These are phyloP conservation scores for Coemansia sp. DNA, from an alignment of 192 early-diverging fungal genomes.

Conservation along the genomic window DNA sequence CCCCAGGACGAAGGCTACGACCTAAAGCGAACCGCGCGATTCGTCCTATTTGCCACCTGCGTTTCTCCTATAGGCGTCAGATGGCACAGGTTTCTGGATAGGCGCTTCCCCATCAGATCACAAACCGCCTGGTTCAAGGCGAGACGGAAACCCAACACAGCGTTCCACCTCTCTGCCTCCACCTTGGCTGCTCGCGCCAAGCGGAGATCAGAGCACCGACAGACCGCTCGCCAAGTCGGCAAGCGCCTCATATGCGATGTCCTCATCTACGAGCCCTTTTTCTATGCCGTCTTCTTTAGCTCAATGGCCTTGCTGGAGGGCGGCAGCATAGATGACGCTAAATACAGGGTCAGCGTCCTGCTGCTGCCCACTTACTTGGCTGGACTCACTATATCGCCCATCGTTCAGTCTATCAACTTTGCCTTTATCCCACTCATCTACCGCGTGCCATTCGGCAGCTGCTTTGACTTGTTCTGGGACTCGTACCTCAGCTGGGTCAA, in stretches of 20 bases:
- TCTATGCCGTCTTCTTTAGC: constrained; percentile 46
- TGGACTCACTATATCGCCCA: constrained; percentile 63
- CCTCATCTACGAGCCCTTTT: constrained; percentile 44
- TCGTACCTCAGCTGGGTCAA: constrained; percentile 75
- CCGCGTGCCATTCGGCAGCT: constrained; percentile 72
- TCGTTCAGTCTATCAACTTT: constrained; percentile 74
- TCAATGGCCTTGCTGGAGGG: constrained; percentile 53
- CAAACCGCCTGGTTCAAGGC: constrained; percentile 44
- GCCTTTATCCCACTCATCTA: constrained; percentile 69
- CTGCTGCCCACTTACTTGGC: constrained; percentile 47
- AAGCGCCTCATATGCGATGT: constrained; percentile 45
- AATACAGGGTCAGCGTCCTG: constrained; percentile 23
- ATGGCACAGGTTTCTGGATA: constrained; percentile 53
- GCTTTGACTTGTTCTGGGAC: constrained; percentile 73
- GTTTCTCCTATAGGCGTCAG: constrained; percentile 48
- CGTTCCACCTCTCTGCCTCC: constrained; percentile 6
- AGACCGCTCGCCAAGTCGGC: constrained; percentile 36
- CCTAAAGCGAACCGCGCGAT: constrained; percentile 41
- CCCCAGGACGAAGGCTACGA: constrained; percentile 27
- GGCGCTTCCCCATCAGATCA: constrained; percentile 47
- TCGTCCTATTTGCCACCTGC: constrained; percentile 44
- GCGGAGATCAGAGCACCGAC: constrained; percentile 25
- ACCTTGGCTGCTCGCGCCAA: constrained; percentile 21
- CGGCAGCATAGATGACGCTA: constrained; percentile 29
- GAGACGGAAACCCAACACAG: constrained; percentile 15